These are phyloP conservation scores for Rhizophagus sp. DNA, from an alignment of 192 early-diverging fungal species.

Conservation along the genomic window DNA sequence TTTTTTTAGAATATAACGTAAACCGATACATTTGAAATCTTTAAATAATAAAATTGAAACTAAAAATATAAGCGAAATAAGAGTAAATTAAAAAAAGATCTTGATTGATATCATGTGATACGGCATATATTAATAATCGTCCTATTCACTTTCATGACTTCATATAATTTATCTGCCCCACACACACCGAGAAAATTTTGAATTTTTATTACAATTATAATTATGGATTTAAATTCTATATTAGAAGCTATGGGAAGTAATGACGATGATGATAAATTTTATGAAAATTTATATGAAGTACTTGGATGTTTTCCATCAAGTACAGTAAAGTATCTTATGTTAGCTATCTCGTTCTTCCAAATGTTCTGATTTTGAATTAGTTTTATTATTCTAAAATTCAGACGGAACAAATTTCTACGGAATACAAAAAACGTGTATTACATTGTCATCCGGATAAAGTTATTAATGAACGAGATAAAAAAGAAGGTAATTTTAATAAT, in stretches of 20 bases:
- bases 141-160: no score
- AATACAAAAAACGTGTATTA: constrained; percentile 23
- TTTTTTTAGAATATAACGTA: not conserved
- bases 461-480: not conserved
- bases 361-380: no score
- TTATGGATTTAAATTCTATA: constrained; percentile 3
- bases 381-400: not conserved
- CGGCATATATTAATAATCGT: no score
- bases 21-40: not conserved
- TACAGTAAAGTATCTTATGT: not conserved
- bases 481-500: not conserved
- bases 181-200: no score
- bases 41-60: no score
- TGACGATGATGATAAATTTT: constrained; percentile 18
- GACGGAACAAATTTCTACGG: constrained; percentile 24
- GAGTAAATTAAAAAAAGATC: no score
- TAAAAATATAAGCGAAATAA: no score
- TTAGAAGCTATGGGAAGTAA: not conserved
- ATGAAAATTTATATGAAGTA: constrained; percentile 15
- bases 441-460: constrained; percentile 21
- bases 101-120: no score
- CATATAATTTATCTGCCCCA: no score
- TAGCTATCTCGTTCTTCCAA: no score
- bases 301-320: constrained; percentile 2
- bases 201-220: no score